Percentiles rank a stretch among this genome's conserved stretches.
Conservation (phyloP, 192 early-diverging fungal species). For the Spizellomyces punctatus region DNA sequence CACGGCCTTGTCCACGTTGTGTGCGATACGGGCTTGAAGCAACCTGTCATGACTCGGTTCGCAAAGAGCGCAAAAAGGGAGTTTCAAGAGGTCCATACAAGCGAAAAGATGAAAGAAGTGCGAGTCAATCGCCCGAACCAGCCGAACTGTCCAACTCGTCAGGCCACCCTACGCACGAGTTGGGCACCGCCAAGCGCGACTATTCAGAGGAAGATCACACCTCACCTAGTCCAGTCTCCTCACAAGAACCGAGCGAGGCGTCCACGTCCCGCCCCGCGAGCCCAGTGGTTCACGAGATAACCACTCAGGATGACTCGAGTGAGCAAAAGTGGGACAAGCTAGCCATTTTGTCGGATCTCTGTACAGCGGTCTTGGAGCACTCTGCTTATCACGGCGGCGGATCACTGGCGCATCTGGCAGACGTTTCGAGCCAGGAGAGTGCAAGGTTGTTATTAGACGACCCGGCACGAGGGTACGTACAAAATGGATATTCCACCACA, state of each 20-base stretch:
- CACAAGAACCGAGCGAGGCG: not conserved
- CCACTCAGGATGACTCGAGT: not conserved
- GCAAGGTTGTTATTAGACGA: not conserved
- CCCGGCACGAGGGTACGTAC: not conserved
- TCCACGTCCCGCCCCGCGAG: too few species aligned
- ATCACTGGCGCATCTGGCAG: not conserved
- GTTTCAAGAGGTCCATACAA: constrained; percentile 87
- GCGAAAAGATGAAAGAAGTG: constrained; percentile 40
- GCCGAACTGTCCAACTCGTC: too few species aligned
- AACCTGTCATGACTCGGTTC: constrained; percentile 73
- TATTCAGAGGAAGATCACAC: not conserved
- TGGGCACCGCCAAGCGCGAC: too few species aligned
- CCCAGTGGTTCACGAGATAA: too few species aligned
- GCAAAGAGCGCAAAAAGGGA: constrained; percentile 82
- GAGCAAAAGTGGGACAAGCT: constrained; percentile 23
- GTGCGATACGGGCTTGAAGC: constrained; percentile 71
- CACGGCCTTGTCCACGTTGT: constrained; percentile 79
- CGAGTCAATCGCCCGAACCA: too few species aligned
- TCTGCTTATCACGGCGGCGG: not conserved
- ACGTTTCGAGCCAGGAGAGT: not conserved
- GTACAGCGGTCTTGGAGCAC: constrained; percentile 28
- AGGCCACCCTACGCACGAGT: too few species aligned
- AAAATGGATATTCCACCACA: not conserved
- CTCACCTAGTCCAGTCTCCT: not conserved
- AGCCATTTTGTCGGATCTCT: constrained; percentile 21